phyloP scores from a whole-genome alignment of 805 yeast genomes.

The Saturnispora quitensis region DNA sequence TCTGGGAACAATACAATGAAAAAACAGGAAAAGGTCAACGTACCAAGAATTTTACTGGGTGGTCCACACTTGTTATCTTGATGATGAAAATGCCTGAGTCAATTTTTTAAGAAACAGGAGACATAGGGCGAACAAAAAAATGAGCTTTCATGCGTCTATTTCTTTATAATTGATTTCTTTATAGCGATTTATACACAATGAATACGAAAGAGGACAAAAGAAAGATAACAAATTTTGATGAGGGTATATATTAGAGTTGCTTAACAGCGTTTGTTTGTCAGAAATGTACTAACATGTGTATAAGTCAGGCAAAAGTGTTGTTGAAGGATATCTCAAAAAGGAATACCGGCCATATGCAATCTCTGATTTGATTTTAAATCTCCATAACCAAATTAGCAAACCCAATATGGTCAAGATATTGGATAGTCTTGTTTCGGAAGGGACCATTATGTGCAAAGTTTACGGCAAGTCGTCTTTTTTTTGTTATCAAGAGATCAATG shows the following conservation, averaged over 20 bases:
- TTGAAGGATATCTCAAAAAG: constrained; percentile 28
- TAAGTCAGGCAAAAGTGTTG: constrained; percentile 6
- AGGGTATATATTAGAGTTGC: constrained; percentile 12
- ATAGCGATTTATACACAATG: neutral
- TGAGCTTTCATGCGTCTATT: neutral
- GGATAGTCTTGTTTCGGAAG: constrained; percentile 28
- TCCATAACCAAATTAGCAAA: constrained; percentile 34
- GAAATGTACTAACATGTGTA: neutral
- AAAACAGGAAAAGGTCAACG: constrained; percentile 66
- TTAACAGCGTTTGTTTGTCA: too few species aligned
- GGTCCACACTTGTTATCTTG: constrained; percentile 77
- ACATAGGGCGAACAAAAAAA: neutral
- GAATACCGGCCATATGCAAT: constrained; percentile 42
- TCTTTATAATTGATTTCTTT: neutral
- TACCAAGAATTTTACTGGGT: constrained; percentile 85
- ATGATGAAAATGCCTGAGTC: constrained; percentile 77
- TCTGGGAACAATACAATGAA: constrained; percentile 88
- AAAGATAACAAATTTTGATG: constrained; percentile 9
- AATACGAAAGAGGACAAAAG: constrained; percentile 1
- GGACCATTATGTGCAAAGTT: constrained; percentile 29
- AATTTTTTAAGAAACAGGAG: neutral
- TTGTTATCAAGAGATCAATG: constrained; percentile 29
- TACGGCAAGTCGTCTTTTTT: constrained; percentile 39
- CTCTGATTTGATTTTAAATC: constrained; percentile 36
- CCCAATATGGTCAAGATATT: constrained; percentile 28